Conservation (phyloP, 106 monocot genomes). For the Vanilla planifolia region DNA sequence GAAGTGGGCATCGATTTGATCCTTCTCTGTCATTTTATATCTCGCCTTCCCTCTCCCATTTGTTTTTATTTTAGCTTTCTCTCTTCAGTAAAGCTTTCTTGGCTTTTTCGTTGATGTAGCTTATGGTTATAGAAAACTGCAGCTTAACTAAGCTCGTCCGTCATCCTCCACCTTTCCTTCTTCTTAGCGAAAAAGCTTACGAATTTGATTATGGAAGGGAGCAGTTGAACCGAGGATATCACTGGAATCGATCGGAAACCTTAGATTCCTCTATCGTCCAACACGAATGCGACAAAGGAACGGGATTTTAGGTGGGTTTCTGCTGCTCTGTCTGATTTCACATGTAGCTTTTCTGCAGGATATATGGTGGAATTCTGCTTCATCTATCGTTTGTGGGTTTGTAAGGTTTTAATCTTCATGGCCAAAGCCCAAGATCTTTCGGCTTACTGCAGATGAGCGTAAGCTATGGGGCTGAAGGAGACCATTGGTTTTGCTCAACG, state of each 20-base stretch:
- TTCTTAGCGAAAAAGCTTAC: neutral
- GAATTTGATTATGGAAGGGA: slow-evolving; percentile 14
- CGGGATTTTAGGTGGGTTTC: slow-evolving; percentile 5
- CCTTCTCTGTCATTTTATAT: neutral
- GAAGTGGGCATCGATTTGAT: no score
- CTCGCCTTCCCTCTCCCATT: neutral
- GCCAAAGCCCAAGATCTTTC: neutral
- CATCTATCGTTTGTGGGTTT: neutral
- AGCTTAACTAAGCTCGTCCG: slow-evolving; percentile 1
- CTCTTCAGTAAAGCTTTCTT: neutral
- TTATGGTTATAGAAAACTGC: slow-evolving; percentile 1
- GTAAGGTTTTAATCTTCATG: neutral
- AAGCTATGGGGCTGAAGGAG: no score
- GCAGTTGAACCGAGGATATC: slow-evolving; percentile 21
- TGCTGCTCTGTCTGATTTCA: neutral
- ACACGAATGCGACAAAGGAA: neutral
- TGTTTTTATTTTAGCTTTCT: neutral
- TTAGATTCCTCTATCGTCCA: neutral
- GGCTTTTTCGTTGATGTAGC: neutral
- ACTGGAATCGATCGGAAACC: slow-evolving; percentile 1
- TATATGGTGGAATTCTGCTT: neutral
- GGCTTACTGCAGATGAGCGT: neutral
- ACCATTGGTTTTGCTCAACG: neutral
- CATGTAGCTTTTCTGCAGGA: no score
- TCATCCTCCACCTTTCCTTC: slow-evolving; percentile 5